Evolutionary conservation across 2,329 filamentous ascomycete species (phyloP), one percentile per base, ranked within the genome.

Genomic region (Penicillium sp.): DNA sequence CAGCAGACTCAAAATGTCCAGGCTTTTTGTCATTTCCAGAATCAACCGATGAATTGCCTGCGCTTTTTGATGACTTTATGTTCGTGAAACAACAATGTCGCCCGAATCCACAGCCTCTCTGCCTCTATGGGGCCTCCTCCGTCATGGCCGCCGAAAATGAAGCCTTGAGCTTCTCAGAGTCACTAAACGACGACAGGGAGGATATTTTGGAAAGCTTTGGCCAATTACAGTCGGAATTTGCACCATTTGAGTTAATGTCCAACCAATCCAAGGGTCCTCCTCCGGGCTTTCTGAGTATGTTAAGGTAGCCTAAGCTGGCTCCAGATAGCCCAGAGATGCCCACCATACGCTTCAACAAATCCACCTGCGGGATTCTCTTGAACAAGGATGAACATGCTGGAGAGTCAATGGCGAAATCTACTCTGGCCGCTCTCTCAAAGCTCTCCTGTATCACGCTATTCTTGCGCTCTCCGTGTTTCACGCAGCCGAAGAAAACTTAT

Each of bases 321-420:
- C 63, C 71, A 32, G 72, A 70, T 34, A 81, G 80, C 47, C 74
- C 78, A 8, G 83, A 86, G 53, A 79, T 81, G 72, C 68, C 86
- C 24, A 77, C 81, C 43, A 63, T 80, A 43, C 76, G 81, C 26
- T 87, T 84, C 58, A 80, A 85, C 58, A 76, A 74, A 54, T 72
- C 83, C 48, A 87, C 84, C 0, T 87, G 84, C 60, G 83, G 83
- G 3, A 84, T 88, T 42, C 70, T 87, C 18, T 87, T 84, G 0
- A 75, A 87, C 44, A 86, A 86, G 60, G 83, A 87, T 63, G 84
- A 83, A 83, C 0, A 75, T 77, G 5, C 79, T 75, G 1, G 84
- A 87, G 57, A 88, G 87, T 59, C 84, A 84, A 2, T 88, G 84
- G 84, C 76, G 83, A 27, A 86, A 78, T 5, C 70, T 85, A 39